Percentiles rank a stretch among this genome's conserved stretches.
Conservation (phyloP, 768 basidiomycete genomes). For the Mrakia blollopis region DNA sequence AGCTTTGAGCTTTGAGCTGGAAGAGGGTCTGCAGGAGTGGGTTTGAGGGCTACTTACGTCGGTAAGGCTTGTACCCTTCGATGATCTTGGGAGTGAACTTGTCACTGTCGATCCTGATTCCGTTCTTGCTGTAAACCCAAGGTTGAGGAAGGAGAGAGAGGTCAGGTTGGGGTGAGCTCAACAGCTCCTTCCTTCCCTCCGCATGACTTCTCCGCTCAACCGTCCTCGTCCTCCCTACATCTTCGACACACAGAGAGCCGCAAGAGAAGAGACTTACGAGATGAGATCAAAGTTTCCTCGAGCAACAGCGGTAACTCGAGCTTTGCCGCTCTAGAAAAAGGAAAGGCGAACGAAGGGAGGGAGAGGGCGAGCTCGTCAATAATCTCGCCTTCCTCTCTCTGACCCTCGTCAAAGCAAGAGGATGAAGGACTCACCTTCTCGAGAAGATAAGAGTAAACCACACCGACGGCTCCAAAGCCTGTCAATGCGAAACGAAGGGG, state of each 20-base stretch:
- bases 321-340: constrained; percentile 58
- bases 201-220: too few species aligned
- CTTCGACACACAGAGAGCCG: too few species aligned
- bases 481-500: background rate
- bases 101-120: constrained; percentile 53
- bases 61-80: constrained; percentile 59
- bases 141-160: too few species aligned
- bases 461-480: constrained; percentile 59
- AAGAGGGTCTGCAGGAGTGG: background rate
- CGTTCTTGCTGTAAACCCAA: constrained; percentile 43
- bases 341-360: constrained; percentile 46
- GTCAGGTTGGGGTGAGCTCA: too few species aligned
- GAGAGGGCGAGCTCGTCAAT: constrained; percentile 42
- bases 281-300: constrained; percentile 62
- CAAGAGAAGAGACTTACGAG: too few species aligned
- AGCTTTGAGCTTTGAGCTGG: background rate
- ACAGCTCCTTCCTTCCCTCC: too few species aligned
- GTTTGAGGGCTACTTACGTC: constrained; percentile 58
- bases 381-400: background rate
- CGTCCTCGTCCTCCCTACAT: too few species aligned
- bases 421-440: background rate
- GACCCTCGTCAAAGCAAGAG: background rate
- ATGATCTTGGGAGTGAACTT: constrained; percentile 55
- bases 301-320: constrained; percentile 66
- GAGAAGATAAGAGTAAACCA: constrained; percentile 46